Conservation (phyloP, 306 rosid species). For the Alnus glutinosa region DNA sequence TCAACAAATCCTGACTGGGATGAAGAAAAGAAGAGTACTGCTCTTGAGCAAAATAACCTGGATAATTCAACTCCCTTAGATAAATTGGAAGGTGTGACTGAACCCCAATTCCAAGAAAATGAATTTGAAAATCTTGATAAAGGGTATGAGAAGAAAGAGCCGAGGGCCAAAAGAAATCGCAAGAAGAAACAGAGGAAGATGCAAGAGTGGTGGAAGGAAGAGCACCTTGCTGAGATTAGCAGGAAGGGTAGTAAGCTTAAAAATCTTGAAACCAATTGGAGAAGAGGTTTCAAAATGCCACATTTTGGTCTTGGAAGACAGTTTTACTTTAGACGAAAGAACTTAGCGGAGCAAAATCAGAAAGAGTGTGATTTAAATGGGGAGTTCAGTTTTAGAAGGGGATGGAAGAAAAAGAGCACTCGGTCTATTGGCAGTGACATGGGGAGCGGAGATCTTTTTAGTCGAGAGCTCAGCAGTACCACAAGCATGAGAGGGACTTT, state of each 20-base stretch:
- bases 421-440: conserved; percentile 70
- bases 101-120: conserved; percentile 40
- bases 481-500: conserved; percentile 95
- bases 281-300: conserved; percentile 68
- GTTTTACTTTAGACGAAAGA: conserved; percentile 53
- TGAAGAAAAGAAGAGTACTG: conserved; percentile 60
- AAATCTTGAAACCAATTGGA: conserved; percentile 56
- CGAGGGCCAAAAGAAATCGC: conserved; percentile 48
- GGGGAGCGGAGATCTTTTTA: conserved; percentile 87
- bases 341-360: conserved; percentile 40
- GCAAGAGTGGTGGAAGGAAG: conserved; percentile 99
- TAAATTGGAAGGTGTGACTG: conserved; percentile 48
- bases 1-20: conserved; percentile 77
- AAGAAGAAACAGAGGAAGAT: conserved; percentile 78
- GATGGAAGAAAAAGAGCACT: conserved; percentile 70
- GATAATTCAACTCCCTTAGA: conserved; percentile 48
- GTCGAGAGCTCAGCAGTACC: conserved; percentile 98
- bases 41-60: conserved; percentile 44
- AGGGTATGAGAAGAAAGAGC: conserved; percentile 49
- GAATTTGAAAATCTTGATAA: conserved; percentile 31
- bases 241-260: conserved; percentile 60
- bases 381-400: conserved; percentile 91
- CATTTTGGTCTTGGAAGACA: conserved; percentile 72
- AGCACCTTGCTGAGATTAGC: conserved; percentile 80
- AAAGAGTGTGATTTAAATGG: conserved; percentile 58